Conservation (phyloP, 208 protist species). For the Lotmaria passim region DNA sequence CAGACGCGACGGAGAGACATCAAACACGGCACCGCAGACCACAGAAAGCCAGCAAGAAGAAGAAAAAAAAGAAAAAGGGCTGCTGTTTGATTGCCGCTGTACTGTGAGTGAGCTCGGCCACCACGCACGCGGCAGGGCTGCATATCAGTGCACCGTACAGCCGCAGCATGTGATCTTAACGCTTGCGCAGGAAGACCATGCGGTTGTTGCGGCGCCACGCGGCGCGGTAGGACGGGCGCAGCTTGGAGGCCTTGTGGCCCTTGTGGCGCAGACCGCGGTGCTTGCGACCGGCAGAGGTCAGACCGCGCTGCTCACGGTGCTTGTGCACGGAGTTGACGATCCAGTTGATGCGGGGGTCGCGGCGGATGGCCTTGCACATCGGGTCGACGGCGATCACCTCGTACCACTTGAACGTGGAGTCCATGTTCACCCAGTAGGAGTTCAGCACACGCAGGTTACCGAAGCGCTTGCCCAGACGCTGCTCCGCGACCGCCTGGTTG, state of each 20-base stretch:
- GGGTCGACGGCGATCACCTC: constrained; percentile 99
- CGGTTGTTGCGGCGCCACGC: constrained; percentile 99
- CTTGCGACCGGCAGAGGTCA: constrained; percentile 97
- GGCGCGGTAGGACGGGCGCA: constrained; percentile 95
- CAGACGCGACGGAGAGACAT: background rate
- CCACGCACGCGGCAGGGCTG: background rate
- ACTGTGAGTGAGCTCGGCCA: background rate
- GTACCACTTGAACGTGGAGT: constrained; percentile 98
- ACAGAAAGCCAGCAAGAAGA: background rate
- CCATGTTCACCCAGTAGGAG: constrained; percentile 99
- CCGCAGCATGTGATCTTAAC: constrained; percentile 42
- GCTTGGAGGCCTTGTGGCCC: constrained; percentile 94
- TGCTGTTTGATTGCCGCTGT: background rate
- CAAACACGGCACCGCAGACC: background rate
- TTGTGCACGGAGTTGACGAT: constrained; percentile 97
- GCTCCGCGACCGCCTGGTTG: constrained; percentile 97
- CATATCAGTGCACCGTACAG: constrained; percentile 2
- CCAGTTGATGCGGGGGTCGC: constrained; percentile 99
- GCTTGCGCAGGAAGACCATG: constrained; percentile 92
- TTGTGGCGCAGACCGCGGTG: constrained; percentile 97
- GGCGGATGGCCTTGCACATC: constrained; percentile 96
- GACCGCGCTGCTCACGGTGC: constrained; percentile 98
- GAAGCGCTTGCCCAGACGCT: constrained; percentile 96
- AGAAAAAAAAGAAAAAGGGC: no score
- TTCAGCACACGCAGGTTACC: constrained; percentile 99